phyloP scores from a whole-genome alignment of 2,329 filamentous ascomycete genomes.

The Graphiopsis chlorocephala region DNA sequence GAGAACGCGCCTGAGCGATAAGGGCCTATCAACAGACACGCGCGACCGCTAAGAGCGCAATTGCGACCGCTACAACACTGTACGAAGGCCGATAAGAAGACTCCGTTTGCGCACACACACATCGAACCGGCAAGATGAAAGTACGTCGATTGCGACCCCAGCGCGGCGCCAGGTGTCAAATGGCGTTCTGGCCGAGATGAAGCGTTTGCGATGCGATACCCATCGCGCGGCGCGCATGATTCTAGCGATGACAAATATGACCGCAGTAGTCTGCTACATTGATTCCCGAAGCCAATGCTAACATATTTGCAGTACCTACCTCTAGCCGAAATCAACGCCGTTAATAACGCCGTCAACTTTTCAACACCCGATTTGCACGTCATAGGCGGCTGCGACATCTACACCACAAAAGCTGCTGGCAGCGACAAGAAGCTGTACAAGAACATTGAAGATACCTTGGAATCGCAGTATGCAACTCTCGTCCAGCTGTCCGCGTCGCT shows the following conservation, averaged over 20 bases:
- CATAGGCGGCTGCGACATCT: conserved; percentile 90
- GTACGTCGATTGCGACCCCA: conserved; percentile 20
- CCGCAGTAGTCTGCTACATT: background rate
- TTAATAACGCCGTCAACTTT: conserved; percentile 92
- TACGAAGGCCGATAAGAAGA: conserved; percentile 4
- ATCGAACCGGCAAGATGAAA: conserved; percentile 28
- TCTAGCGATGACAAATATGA: background rate
- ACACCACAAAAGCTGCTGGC: conserved; percentile 94
- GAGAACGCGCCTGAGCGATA: background rate
- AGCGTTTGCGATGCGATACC: background rate
- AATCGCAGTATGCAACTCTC: conserved; percentile 85
- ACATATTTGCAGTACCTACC: conserved; percentile 71
- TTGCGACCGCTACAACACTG: background rate
- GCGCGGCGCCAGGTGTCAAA: conserved; percentile 7
- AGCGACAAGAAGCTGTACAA: conserved; percentile 97
- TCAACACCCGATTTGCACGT: conserved; percentile 90
- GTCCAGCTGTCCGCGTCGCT: conserved; percentile 82
- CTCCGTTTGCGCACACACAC: conserved; percentile 9
- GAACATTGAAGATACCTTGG: conserved; percentile 86
- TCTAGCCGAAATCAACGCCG: conserved; percentile 83
- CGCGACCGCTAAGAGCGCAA: conserved; percentile 6
- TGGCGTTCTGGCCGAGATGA: conserved; percentile 14
- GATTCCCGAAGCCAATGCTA: background rate
- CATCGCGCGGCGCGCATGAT: background rate
- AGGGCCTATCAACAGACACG: conserved; percentile 3